Conservation (phyloP, 1,284 basidiomycete genomes). For the Cryptococcus wingfieldii region DNA sequence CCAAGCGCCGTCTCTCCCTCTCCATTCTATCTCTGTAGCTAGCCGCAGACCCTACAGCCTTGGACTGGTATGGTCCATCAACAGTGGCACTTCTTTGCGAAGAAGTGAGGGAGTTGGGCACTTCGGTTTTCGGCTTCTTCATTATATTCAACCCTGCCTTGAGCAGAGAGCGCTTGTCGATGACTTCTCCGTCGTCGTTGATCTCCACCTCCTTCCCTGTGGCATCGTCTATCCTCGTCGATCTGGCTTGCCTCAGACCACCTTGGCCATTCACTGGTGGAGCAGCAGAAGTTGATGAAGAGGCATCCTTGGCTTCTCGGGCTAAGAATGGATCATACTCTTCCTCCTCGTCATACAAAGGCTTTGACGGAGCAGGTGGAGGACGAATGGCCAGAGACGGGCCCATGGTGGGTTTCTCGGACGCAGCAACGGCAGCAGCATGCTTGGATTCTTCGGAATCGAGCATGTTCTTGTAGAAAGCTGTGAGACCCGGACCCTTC, state of each 20-base stretch:
- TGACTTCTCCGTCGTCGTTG: constrained; percentile 95
- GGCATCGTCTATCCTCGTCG: constrained; percentile 36
- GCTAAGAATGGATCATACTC: constrained; percentile 45
- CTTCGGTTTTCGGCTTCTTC: constrained; percentile 40
- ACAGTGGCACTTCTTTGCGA: constrained; percentile 52
- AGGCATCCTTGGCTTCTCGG: constrained; percentile 21
- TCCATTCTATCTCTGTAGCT: constrained; percentile 73
- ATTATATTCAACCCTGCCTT: constrained; percentile 84
- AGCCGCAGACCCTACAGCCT: constrained; percentile 75
- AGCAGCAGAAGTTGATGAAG: not conserved
- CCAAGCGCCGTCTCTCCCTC: constrained; percentile 67
- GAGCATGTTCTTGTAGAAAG: constrained; percentile 79
- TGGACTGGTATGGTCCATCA: constrained; percentile 48
- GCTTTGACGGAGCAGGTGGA: constrained; percentile 18
- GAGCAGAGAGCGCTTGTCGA: constrained; percentile 90
- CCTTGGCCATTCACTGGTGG: not conserved
- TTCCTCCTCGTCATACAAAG: constrained; percentile 34
- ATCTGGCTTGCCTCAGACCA: constrained; percentile 4
- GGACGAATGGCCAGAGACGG: constrained; percentile 36
- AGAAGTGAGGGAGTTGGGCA: constrained; percentile 29
- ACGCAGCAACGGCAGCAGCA: constrained; percentile 74
- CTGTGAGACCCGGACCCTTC: constrained; percentile 66
- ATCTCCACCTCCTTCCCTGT: constrained; percentile 86
- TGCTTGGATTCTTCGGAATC: constrained; percentile 77
- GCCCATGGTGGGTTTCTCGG: constrained; percentile 51